Conservation (phyloP, 2,329 filamentous ascomycete species). For the Arachnomyces sp. region DNA sequence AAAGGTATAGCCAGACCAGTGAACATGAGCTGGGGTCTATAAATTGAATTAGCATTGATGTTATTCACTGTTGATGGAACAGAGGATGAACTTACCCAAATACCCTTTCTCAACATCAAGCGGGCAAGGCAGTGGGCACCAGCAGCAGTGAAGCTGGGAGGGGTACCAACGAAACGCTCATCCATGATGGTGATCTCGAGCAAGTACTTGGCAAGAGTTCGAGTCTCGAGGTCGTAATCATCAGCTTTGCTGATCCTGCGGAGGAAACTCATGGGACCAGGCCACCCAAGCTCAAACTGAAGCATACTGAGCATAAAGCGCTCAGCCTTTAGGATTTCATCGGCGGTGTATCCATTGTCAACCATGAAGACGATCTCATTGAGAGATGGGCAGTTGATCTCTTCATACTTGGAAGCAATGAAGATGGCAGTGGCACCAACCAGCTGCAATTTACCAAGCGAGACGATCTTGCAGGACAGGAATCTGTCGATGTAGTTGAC, state of each 20-base stretch:
- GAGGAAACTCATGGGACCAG: constrained; percentile 98
- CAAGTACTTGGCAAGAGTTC: constrained; percentile 95
- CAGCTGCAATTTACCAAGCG: constrained; percentile 86
- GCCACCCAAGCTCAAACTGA: constrained; percentile 90
- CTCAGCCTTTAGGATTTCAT: constrained; percentile 95
- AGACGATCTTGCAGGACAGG: constrained; percentile 88
- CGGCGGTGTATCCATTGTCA: constrained; percentile 75
- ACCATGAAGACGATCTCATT: constrained; percentile 98
- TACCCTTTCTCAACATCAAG: constrained; percentile 79
- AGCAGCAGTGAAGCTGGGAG: constrained; percentile 82
- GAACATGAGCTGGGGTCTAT: constrained; percentile 71
- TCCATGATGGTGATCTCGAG: constrained; percentile 96
- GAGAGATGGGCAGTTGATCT: constrained; percentile 94
- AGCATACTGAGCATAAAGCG: constrained; percentile 98
- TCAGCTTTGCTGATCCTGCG: constrained; percentile 96
- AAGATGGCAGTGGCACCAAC: constrained; percentile 94
- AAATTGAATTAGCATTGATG: constrained; percentile 3
- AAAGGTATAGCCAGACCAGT: constrained; percentile 92
- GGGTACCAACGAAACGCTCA: constrained; percentile 86
- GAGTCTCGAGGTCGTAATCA: constrained; percentile 90
- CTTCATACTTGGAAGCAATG: constrained; percentile 94
- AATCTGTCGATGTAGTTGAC: constrained; percentile 98
- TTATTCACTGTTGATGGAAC: constrained; percentile 13
- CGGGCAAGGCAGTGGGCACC: constrained; percentile 88
- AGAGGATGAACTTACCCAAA: constrained; percentile 62